A percentile compares a stretch with the other conserved stretches of the same genome.
phyloP scores from a whole-genome alignment of 306 rosid species.

The Quercus ilex region DNA sequence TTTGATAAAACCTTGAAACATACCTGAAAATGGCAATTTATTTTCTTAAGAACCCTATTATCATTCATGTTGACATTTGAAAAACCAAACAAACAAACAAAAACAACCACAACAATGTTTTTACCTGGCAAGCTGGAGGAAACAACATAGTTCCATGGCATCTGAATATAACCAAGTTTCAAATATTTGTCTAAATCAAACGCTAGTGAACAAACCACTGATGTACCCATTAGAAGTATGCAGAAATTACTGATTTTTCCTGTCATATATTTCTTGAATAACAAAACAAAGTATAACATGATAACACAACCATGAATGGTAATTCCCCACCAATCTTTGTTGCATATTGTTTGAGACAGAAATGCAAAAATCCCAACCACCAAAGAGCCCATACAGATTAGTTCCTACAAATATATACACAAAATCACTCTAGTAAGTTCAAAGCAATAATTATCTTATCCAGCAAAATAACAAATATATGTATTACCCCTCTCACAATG shows the following conservation, averaged over 20 bases:
- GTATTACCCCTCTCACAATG: too few relatives aligned
- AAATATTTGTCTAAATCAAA: constrained; percentile 10
- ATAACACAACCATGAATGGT: constrained; percentile 4
- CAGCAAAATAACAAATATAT: too few relatives aligned
- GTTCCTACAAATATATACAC: constrained; percentile 21
- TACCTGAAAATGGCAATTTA: neutral
- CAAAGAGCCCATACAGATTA: constrained; percentile 19
- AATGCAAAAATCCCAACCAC: constrained; percentile 15
- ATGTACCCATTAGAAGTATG: neutral
- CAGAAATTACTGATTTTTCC: constrained; percentile 15
- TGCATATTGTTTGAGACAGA: constrained; percentile 12
- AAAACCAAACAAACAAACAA: neutral
- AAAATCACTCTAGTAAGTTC: neutral
- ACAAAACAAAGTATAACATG: neutral
- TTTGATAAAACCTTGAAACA: neutral
- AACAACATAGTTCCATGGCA: constrained; percentile 19
- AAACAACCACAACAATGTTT: neutral
- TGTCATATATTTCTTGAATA: constrained; percentile 23
- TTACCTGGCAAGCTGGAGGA: constrained; percentile 2
- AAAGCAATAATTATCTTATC: neutral
- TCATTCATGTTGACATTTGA: neutral
- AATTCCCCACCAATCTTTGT: neutral
- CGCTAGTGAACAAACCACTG: constrained; percentile 8
- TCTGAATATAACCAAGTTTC: neutral
- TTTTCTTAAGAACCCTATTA: neutral